Evolutionary conservation across 805 yeast species (phyloP), one percentile per base, ranked within the genome.

Genomic region (Schwanniomyces sp.): DNA sequence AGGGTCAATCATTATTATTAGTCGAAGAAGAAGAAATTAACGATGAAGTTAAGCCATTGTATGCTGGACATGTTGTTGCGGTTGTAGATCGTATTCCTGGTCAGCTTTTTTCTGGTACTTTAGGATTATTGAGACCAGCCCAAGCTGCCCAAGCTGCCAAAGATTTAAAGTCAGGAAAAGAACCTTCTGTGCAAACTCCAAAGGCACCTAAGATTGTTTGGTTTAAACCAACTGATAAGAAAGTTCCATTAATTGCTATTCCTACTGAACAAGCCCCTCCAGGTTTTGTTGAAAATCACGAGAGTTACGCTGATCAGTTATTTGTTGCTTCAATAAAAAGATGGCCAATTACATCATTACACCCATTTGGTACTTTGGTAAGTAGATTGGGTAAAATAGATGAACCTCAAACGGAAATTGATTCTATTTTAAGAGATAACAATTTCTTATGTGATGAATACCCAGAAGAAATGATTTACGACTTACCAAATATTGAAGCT

Each of bases 301-400:
- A 88, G 47, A 78, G 76, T 44, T 94, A 94, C 59, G 77, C 88
- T 0, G 82, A 88, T 62, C 88, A 85, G 57, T 71, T 91, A 44
- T 94, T 92, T 63, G 92, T 94, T 51, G 97, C 98, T 0, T 87
- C 96, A 1, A 92, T 94, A 61, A 94, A 94, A 66, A 85, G 99
- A 67, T 94, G 99, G 99, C 99, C 99, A 61, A 94, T 94, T 67
- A 94, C 99, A 8, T 92, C 98, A 0, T 78, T 94, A 66, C 99
- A 94, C 74, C 99, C 99, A 5, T 94, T 94, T 63, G 99, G 99
- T 58, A 91, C 96, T 27, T 74, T 94, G 48, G 86, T 92, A 24
- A 87, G 91, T 40, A 88, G 88, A 56, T 74, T 94, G 52, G 99
- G 99, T 21, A 78, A 82, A 34, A 82, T 88, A 58, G 88, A 84